Evolutionary conservation across 148 eudicot species (phyloP).

Genomic region (Spergularia marina): DNA sequence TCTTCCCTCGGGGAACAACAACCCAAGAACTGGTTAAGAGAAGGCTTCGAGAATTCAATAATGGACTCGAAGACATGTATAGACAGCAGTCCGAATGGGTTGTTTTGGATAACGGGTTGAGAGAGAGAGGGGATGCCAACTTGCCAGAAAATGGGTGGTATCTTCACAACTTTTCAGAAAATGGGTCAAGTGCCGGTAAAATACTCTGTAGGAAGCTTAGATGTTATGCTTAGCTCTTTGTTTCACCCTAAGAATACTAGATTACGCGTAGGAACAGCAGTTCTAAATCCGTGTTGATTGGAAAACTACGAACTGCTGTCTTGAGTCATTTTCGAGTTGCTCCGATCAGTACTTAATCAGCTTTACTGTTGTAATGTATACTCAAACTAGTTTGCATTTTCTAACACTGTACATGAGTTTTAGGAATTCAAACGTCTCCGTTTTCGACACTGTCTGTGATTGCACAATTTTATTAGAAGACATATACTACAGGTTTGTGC

Average conservation of each 20-base stretch:
- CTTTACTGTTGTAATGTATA: too few relatives aligned
- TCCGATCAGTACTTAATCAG: constrained; percentile 41
- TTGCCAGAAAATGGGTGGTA: too few relatives aligned
- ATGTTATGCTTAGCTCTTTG: constrained; percentile 47
- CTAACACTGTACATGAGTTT: too few relatives aligned
- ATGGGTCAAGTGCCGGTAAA: constrained; percentile 40
- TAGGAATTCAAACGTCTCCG: too few relatives aligned
- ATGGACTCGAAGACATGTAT: constrained; percentile 50
- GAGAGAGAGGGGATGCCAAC: constrained; percentile 53
- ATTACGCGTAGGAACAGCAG: constrained; percentile 31
- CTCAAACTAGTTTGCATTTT: too few relatives aligned
- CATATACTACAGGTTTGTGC: too few relatives aligned
- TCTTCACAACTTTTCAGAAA: constrained; percentile 40
- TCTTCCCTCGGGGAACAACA: constrained; percentile 40
- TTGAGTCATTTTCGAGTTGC: constrained; percentile 48
- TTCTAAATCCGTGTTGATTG: constrained; percentile 53
- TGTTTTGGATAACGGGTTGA: constrained; percentile 46
- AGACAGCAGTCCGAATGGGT: constrained; percentile 58
- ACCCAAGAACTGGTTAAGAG: constrained; percentile 44
- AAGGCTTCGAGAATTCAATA: constrained; percentile 54
- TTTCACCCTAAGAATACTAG: constrained; percentile 44
- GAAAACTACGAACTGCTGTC: constrained; percentile 43
- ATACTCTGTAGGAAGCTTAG: constrained; percentile 49
- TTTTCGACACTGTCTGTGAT: too few relatives aligned
- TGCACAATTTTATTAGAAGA: too few relatives aligned